These are phyloP conservation scores for Coniferiporia weirii DNA, from an alignment of 1,284 basidiomycete species.

Conservation along the genomic window DNA sequence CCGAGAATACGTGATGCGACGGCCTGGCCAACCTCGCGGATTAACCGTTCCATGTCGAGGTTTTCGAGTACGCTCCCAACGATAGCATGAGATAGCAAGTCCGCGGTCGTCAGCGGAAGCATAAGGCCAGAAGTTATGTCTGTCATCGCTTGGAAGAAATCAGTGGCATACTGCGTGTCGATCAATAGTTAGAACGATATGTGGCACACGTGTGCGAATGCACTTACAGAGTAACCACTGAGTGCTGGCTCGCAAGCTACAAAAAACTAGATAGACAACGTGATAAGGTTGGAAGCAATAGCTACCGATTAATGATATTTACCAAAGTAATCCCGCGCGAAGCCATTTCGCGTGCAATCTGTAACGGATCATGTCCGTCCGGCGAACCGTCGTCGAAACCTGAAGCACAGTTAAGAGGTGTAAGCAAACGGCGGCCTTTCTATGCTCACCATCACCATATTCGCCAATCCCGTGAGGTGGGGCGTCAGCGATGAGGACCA, in stretches of 20 bases:
- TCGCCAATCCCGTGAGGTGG: conserved; percentile 94
- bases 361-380: conserved; percentile 89
- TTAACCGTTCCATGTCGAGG: conserved; percentile 96
- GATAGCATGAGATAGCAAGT: conserved; percentile 95
- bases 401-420: conserved; percentile 28
- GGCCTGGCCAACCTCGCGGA: conserved; percentile 88
- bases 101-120: conserved; percentile 94
- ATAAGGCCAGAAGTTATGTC: conserved; percentile 91
- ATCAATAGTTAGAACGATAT: conserved; percentile 22
- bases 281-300: conserved; percentile 6
- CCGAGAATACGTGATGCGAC: conserved; percentile 89
- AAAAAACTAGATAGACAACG: conserved; percentile 63
- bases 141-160: conserved; percentile 93
- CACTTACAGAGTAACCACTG: conserved; percentile 82
- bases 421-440: conserved; percentile 12
- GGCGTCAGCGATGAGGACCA: conserved; percentile 94
- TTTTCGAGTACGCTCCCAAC: conserved; percentile 97
- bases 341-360: conserved; percentile 87
- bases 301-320: conserved; percentile 26
- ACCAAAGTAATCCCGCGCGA: conserved; percentile 85
- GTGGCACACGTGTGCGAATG: conserved; percentile 17
- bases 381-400: conserved; percentile 90
- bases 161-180: conserved; percentile 71
- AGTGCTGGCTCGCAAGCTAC: conserved; percentile 98
- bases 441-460: conserved; percentile 78